These are phyloP conservation scores for Fusarium globosum DNA, from an alignment of 2,329 filamentous ascomycete species.

Conservation along the genomic window DNA sequence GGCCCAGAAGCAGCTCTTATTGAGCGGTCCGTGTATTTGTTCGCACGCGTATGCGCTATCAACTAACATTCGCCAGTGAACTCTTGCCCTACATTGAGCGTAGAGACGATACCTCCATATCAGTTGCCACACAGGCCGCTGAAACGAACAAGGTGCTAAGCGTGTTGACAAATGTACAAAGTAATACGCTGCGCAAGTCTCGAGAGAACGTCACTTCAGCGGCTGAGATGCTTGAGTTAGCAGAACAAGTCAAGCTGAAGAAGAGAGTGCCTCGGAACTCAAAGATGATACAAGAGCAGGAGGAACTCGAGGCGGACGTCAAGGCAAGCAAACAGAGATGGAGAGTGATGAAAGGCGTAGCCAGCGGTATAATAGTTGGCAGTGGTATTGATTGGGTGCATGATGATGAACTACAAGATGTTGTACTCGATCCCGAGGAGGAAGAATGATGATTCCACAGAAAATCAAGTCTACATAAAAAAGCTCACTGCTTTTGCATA, in stretches of 20 bases:
- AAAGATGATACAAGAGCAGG: constrained; percentile 65
- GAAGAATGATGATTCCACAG: constrained; percentile 46
- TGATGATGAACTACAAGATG: constrained; percentile 72
- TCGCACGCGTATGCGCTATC: background rate
- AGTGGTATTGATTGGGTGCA: constrained; percentile 86
- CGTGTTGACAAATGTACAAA: constrained; percentile 67
- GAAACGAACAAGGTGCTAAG: constrained; percentile 62
- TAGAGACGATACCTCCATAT: constrained; percentile 74
- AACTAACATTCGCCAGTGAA: constrained; percentile 59
- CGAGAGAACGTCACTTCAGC: constrained; percentile 73
- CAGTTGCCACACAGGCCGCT: constrained; percentile 69
- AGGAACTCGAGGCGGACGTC: constrained; percentile 67
- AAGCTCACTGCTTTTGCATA: background rate
- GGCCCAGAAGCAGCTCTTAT: constrained; percentile 71
- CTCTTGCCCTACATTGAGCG: constrained; percentile 73
- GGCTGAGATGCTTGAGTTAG: constrained; percentile 70
- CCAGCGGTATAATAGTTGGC: constrained; percentile 81
- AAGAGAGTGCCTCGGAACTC: constrained; percentile 65
- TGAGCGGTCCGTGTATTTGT: constrained; percentile 67
- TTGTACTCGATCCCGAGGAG: constrained; percentile 76
- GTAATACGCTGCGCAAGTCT: constrained; percentile 66
- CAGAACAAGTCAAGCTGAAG: constrained; percentile 64
- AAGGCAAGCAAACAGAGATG: constrained; percentile 73
- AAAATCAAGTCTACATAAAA: constrained; percentile 2
- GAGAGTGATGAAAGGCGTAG: constrained; percentile 80